Base-by-base conservation (phyloP, 768 basidiomycete genomes). In the Mycena epipterygia region DNA sequence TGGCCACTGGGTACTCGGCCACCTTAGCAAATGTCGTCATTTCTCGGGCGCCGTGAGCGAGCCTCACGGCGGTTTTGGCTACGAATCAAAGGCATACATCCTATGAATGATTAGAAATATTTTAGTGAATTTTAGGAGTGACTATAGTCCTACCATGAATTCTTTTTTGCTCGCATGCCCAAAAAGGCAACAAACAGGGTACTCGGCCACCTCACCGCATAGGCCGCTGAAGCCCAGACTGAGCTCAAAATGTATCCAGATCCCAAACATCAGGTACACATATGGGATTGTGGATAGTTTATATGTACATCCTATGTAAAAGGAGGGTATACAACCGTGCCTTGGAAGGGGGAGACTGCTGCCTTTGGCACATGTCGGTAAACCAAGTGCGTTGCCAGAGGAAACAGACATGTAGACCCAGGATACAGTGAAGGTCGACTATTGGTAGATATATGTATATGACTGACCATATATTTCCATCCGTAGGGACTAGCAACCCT, bases 141-240 rank as follows among this genome's bases (percentile, higher is more conserved):
- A 5, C 25, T 51, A 30, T 51, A 30, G 27, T 51, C 27, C 27
- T 51, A 55, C 32, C 52, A 19, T 55, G 52, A 55, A 23, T 55
- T 55, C n/a, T n/a, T 55, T 55, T 55, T 55, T n/a, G 32, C 16
- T 55, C 52, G 30, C 32, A 35, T 55, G 32, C 52, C 52, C 52
- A 35, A 55, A 55, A 55, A 3, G 33, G 52, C 32, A 35, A 33
- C 52, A 35, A 55, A 55, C 52, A 55, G 32, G 52, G 52, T 55
- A 55, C 32, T 35, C 33, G 52, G 52, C 52, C 52, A 55, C 52
- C 52, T 55, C 52, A 21, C 32, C 32, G 32, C 33, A n/a, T 55
- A 55, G 52, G 52, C 52, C 33, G 27, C 35, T 53, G 51, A 53
- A 2, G 51, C 51, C 51, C 2, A 27, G 5, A 33, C 29, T 53